Evolutionary conservation across 202 grass and related monocot species (phyloP).

Genomic region (Setaria viridis): DNA sequence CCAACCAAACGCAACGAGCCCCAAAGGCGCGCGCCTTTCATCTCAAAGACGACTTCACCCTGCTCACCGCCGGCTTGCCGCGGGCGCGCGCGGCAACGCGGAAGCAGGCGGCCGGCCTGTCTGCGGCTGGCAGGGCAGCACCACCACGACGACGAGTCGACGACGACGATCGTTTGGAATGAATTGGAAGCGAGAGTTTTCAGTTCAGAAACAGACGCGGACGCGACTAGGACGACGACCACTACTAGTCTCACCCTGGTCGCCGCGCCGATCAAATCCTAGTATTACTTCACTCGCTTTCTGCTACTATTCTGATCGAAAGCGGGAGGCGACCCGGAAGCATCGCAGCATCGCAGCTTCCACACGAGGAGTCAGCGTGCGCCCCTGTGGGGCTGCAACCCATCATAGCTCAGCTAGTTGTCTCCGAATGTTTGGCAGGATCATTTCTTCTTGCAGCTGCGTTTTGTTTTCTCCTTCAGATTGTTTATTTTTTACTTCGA

Average conservation of each 20-base stretch:
- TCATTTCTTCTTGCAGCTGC: not conserved
- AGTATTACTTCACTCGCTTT: not conserved
- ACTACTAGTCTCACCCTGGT: not conserved
- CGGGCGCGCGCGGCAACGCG: not conserved
- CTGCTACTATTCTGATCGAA: not conserved
- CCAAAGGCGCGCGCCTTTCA: too few species aligned
- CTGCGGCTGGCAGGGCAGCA: not conserved
- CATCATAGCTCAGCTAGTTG: not conserved
- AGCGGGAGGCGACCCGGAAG: conserved; percentile 7
- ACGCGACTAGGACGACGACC: conserved; percentile 8
- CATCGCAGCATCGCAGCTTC: not conserved
- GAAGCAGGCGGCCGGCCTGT: not conserved
- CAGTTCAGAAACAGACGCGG: not conserved
- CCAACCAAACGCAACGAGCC: too few species aligned
- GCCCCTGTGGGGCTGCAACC: not conserved
- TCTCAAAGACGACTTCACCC: too few species aligned
- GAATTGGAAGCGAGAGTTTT: not conserved
- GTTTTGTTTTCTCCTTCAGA: not conserved
- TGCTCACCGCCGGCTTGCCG: not conserved
- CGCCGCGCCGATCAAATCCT: not conserved
- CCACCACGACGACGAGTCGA: too few species aligned
- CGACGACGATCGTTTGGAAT: not conserved
- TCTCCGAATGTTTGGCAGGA: conserved; percentile 13
- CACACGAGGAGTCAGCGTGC: not conserved
- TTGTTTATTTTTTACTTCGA: not conserved